Evolutionary conservation across 495 filamentous ascomycete genomes (phyloP), one percentile per base, ranked within the genome.

Genomic region (Penicillium roqueforti): DNA sequence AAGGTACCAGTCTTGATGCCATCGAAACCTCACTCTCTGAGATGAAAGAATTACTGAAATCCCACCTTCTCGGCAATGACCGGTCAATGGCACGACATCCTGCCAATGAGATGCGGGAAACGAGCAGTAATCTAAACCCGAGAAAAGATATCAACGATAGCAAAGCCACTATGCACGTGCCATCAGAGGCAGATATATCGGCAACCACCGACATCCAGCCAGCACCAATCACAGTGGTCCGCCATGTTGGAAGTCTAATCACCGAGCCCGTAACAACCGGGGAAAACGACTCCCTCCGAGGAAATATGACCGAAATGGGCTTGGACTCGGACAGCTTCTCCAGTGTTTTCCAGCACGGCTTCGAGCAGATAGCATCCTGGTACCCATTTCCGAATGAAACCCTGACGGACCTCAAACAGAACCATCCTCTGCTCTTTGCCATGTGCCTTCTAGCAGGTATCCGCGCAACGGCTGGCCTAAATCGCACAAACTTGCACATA

Each of bases 301-400:
- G 19, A 8, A 31, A 44, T 4, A 52, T 52, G 50, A 52, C 50
- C 40, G 38, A 44, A 4, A 52, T 52, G 50, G 50, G 50, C 14
- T 14, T 52, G 29, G 50, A 52, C 40, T 52, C 50, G 1, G 39
- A 52, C 1, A 52, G 10, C 20, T 52, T 52, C 39, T 18, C 50
- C 13, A 32, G 16, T 6, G 50, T 52, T 7, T 44, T 52, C 6
- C 50, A 44, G 39, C 50, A 52, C 16, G 50, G 50, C 1, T 52
- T 44, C 8, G 50, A 52, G 9, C 50, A 52, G n/a, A 52, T 52
- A 43, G 8, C 50, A 6, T 52, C 50, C 19, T 52, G 50, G 50
- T 52, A 52, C 8, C 50, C 50, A 13, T 44, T 52, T 16, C 50
- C 50, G 6, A 29, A 52, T 10, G 50, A 44, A 9, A 52, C 50